Conservation (phyloP, 192 early-diverging fungal genomes). For the Physocladia obscura region DNA sequence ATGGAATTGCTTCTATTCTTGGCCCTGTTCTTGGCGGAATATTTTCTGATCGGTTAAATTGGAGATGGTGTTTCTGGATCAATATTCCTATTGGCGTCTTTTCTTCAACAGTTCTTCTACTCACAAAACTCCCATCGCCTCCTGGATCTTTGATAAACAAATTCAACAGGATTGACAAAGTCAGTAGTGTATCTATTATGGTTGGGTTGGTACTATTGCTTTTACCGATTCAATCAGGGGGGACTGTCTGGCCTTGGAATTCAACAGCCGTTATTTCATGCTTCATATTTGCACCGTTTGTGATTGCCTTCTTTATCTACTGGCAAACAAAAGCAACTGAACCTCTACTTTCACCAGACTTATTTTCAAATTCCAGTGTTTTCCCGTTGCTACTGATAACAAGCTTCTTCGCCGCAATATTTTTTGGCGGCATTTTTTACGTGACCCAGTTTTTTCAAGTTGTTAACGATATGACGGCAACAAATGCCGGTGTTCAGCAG, state of each 20-base stretch:
- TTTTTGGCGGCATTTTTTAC: conserved; percentile 65
- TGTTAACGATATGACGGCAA: conserved; percentile 71
- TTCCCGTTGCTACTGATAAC: conserved; percentile 28
- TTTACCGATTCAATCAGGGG: conserved; percentile 72
- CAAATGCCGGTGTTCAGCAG: conserved; percentile 69
- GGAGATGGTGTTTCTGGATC: conserved; percentile 61
- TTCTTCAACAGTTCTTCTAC: conserved; percentile 59
- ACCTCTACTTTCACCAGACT: conserved; percentile 67
- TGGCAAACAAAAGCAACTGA: conserved; percentile 70
- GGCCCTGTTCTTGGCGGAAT: conserved; percentile 86
- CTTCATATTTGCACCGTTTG: conserved; percentile 55
- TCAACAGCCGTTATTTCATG: conserved; percentile 61
- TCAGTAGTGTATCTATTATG: conserved; percentile 52
- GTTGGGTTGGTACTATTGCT: conserved; percentile 58
- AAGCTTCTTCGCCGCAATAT: conserved; percentile 40
- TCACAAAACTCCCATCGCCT: conserved; percentile 58
- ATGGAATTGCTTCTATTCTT: conserved; percentile 74
- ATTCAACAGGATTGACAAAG: conserved; percentile 66
- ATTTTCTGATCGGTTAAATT: conserved; percentile 63
- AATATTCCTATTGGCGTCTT: conserved; percentile 74
- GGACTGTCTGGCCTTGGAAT: conserved; percentile 63
- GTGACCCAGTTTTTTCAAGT: conserved; percentile 84
- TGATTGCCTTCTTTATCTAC: conserved; percentile 44
- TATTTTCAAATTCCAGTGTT: conserved; percentile 59
- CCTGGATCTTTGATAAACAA: conserved; percentile 56